A percentile compares a stretch with the other conserved stretches of the same genome.
These are phyloP conservation scores for Mucor circinelloides DNA, from an alignment of 371 early-diverging fungal species.

Conservation along the genomic window DNA sequence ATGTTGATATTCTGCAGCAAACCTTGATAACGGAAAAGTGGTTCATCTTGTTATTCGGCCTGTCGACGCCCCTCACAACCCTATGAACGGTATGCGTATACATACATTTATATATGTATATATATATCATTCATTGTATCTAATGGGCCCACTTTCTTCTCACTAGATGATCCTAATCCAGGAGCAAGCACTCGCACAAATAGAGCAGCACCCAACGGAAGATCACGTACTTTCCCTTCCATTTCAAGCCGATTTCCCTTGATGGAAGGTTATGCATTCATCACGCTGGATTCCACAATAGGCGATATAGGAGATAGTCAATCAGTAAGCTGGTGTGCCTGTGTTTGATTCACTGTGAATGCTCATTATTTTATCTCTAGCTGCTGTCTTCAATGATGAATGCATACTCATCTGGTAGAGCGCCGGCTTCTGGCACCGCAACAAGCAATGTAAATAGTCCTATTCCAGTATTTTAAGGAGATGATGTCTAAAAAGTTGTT, in stretches of 20 bases:
- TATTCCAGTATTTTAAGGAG: neutral
- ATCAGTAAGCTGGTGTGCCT: conserved; percentile 29
- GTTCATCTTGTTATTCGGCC: conserved; percentile 66
- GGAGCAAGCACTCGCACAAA: conserved; percentile 4
- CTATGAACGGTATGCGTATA: conserved; percentile 47
- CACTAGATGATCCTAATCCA: conserved; percentile 24
- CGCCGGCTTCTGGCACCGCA: neutral
- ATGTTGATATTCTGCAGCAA: conserved; percentile 26
- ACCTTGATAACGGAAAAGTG: conserved; percentile 61
- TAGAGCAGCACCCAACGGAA: neutral
- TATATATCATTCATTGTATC: neutral
- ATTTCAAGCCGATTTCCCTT: conserved; percentile 25
- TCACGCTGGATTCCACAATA: conserved; percentile 41
- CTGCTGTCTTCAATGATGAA: conserved; percentile 32
- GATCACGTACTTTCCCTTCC: conserved; percentile 26
- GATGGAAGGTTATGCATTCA: conserved; percentile 55
- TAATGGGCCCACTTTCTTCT: neutral
- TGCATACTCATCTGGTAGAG: conserved; percentile 15
- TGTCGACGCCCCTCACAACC: conserved; percentile 55
- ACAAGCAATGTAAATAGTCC: neutral
- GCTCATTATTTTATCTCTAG: neutral
- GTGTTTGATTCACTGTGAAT: neutral
- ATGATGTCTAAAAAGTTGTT: neutral
- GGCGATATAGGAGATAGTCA: conserved; percentile 35
- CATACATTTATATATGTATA: neutral